Evolutionary conservation across 768 basidiomycete genomes (phyloP), one percentile per base, ranked within the genome.

Genomic region (Arthromyces matolae): DNA sequence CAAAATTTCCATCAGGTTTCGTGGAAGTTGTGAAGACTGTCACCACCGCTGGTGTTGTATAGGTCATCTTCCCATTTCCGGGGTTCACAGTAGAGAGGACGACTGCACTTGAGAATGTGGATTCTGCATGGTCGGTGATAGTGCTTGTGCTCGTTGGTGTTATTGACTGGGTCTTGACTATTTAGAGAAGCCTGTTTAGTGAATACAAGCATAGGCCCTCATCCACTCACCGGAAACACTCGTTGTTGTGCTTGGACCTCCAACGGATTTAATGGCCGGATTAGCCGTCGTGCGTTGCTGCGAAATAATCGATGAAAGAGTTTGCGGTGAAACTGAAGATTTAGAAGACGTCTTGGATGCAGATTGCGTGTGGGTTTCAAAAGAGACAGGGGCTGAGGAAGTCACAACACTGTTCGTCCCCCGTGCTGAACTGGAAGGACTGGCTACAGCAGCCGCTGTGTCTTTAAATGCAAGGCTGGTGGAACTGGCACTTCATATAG

Each of bases 21-120:
- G 73, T 76, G 2, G 76, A 74, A 5, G 77, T 72, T 25, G 66
- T 74, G 36, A 71, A 51, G 19, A 75, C 63, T 3, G 79, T 79
- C 24, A 80, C 64, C 14, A 77, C 51, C 7, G 76, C 62, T 9
- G 78, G 78, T 1, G 73, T 70, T 0, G 70, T 69, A 28, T 75
- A 53, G 16, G 67, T 63, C 9, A 66, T 62, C 29, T 67, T 64
- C 37, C 73, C 73, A 49, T 70, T 61, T 4, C 60, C 43, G 7
- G 62, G 45, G 44, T 69, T 64, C 5, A 71, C 74, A 18, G 67
- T 61, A 24, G 77, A 71, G 23, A 76, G 49, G 16, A 72, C 62
- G 18, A 73, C 64, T 8, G 75, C 69, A n/a, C 58, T 66, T 3
- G 73, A 60, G 14, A 76, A 71, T 14, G 76, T 78, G 12, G 75